Evolutionary conservation across 2,329 filamentous ascomycete species (phyloP).

Genomic region (Hawksworthiomyces lignivorus): DNA sequence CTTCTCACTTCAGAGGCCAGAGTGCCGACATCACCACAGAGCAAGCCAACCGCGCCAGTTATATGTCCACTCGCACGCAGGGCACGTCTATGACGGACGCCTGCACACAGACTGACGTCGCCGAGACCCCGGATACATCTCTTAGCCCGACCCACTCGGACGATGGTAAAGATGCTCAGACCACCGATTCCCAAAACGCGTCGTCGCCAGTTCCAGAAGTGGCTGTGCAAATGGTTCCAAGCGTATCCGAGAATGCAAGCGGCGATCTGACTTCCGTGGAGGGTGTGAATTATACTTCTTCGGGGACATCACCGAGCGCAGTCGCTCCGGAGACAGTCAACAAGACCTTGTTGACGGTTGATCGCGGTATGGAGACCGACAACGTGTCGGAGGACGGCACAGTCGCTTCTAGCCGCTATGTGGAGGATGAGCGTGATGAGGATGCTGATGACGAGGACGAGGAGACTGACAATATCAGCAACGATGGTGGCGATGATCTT

Average conservation of each 20-base stretch:
- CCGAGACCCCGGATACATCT: conserved; percentile 44
- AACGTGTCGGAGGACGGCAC: conserved; percentile 17
- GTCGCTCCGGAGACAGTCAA: no score
- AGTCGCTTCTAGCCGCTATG: conserved; percentile 12
- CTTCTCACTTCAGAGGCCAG: conserved; percentile 47
- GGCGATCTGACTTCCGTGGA: background rate
- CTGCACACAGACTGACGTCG: conserved; percentile 54
- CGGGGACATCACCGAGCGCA: no score
- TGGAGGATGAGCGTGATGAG: conserved; percentile 24
- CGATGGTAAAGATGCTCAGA: conserved; percentile 33
- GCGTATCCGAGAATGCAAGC: no score
- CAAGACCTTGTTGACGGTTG: conserved; percentile 5
- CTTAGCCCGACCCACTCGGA: conserved; percentile 44
- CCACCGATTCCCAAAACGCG: background rate
- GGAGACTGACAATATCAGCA: conserved; percentile 27
- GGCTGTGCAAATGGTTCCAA: conserved; percentile 1
- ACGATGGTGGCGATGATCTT: conserved; percentile 25
- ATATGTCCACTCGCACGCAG: conserved; percentile 63
- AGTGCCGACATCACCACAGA: conserved; percentile 55
- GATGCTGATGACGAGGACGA: conserved; percentile 36
- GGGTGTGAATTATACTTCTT: no score
- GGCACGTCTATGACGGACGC: conserved; percentile 64
- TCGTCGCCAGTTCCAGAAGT: conserved; percentile 1
- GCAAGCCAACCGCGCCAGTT: conserved; percentile 64
- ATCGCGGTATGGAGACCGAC: conserved; percentile 11